Evolutionary conservation across 2,329 filamentous ascomycete species (phyloP).

Genomic region (Zymoseptoria crescenta): DNA sequence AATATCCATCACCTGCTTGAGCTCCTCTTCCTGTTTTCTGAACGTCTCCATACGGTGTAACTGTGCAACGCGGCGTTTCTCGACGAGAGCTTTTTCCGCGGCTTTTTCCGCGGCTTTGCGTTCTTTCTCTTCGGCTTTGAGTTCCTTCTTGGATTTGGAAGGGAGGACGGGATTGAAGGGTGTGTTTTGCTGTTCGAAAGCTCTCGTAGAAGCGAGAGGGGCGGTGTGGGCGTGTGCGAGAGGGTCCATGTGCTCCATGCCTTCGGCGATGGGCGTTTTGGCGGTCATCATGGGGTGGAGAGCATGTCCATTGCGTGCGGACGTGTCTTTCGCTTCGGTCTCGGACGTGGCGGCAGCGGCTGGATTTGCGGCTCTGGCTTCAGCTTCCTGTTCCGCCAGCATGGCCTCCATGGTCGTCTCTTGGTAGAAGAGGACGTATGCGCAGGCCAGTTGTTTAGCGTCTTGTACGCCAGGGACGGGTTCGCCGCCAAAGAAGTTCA

Average conservation of each 20-base stretch:
- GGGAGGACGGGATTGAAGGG: constrained; percentile 42
- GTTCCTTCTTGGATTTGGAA: constrained; percentile 62
- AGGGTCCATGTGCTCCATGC: constrained; percentile 44
- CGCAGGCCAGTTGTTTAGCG: constrained; percentile 68
- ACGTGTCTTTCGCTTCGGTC: constrained; percentile 24
- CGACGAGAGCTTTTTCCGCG: constrained; percentile 41
- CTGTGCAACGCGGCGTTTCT: constrained; percentile 27
- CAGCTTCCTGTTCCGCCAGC: constrained; percentile 72
- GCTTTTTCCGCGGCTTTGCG: constrained; percentile 52
- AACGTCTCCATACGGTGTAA: constrained; percentile 47
- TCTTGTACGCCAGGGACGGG: constrained; percentile 32
- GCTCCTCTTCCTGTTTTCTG: constrained; percentile 53
- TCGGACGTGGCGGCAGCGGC: constrained; percentile 21
- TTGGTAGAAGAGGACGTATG: constrained; percentile 96
- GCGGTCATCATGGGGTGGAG: constrained; percentile 29
- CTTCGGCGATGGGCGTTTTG: constrained; percentile 36
- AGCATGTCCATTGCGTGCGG: constrained; percentile 19
- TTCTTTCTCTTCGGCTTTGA: constrained; percentile 50
- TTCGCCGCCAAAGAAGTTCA: constrained; percentile 94
- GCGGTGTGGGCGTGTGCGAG: constrained; percentile 59
- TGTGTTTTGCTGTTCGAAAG: constrained; percentile 29
- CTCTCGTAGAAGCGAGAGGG: constrained; percentile 27
- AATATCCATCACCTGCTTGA: constrained; percentile 56
- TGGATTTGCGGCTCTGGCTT: constrained; percentile 43
- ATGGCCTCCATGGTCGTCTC: constrained; percentile 68